phyloP scores from a whole-genome alignment of 805 yeast genomes.

The Lipomyces sp. region DNA sequence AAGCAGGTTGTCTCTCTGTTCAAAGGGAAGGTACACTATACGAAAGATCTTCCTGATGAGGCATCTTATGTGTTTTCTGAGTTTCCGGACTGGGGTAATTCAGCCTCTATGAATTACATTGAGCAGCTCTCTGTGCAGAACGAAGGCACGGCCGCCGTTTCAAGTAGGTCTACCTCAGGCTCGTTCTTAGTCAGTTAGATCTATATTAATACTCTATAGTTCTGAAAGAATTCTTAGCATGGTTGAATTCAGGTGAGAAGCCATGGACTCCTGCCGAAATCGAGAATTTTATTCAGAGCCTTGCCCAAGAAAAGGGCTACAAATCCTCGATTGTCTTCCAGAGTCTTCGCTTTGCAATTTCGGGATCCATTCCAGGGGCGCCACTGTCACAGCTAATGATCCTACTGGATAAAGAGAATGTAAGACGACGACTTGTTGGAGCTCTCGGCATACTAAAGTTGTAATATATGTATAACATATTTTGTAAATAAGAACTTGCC shows the following conservation, averaged over 20 bases:
- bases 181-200: not conserved
- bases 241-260: constrained; percentile 14
- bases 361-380: constrained; percentile 35
- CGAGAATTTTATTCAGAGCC: constrained; percentile 10
- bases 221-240: constrained; percentile 13
- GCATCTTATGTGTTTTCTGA: constrained; percentile 21
- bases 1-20: constrained; percentile 19
- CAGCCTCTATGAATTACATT: constrained; percentile 19
- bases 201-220: not conserved
- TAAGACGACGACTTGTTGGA: constrained; percentile 9
- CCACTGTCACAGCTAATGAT: constrained; percentile 27
- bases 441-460: constrained; percentile 22
- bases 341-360: constrained; percentile 32
- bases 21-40: constrained; percentile 19
- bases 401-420: constrained; percentile 26
- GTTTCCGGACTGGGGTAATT: constrained; percentile 21
- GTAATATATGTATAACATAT: not conserved
- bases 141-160: constrained; percentile 15
- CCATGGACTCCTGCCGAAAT: constrained; percentile 4
- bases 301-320: constrained; percentile 1
- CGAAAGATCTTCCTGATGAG: constrained; percentile 26
- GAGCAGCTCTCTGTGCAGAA: constrained; percentile 4
- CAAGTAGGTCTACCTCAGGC: not conserved
- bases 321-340: constrained; percentile 23
- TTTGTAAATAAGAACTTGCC: constrained; percentile 11